Percentiles rank a stretch among this genome's conserved stretches.
phyloP scores from a whole-genome alignment of 805 yeast genomes.

The Danielia reshetovae region DNA sequence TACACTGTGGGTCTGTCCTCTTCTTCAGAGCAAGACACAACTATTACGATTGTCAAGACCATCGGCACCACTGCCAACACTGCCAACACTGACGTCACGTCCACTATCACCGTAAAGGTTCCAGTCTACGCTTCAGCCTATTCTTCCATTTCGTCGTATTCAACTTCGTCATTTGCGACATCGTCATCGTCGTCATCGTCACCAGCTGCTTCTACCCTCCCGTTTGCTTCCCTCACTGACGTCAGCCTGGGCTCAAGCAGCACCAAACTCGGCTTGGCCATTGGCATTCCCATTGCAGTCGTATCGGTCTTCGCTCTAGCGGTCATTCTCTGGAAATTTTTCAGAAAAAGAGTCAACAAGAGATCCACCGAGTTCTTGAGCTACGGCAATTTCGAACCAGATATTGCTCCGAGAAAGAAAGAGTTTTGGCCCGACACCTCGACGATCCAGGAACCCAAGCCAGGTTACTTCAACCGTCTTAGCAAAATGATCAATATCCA shows the following conservation, averaged over 20 bases:
- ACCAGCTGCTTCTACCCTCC: neutral
- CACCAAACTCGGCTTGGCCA: conserved; percentile 26
- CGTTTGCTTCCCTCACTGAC: neutral
- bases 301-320: conserved; percentile 20
- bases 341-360: conserved; percentile 9
- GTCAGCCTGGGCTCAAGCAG: conserved; percentile 1
- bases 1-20: neutral
- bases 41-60: neutral
- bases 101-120: neutral
- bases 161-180: neutral
- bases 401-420: neutral
- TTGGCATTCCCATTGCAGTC: conserved; percentile 30
- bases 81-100: neutral
- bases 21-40: neutral
- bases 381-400: conserved; percentile 2
- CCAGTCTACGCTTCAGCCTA: neutral
- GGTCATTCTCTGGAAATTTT: conserved; percentile 7
- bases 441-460: neutral
- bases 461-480: conserved; percentile 12
- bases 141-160: neutral
- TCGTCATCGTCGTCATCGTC: neutral
- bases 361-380: conserved; percentile 7
- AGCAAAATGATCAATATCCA: conserved; percentile 23
- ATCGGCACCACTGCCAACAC: neutral
- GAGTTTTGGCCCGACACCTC: neutral